Conservation (phyloP, 208 protist species). For the Trypanosoma conorhini region DNA sequence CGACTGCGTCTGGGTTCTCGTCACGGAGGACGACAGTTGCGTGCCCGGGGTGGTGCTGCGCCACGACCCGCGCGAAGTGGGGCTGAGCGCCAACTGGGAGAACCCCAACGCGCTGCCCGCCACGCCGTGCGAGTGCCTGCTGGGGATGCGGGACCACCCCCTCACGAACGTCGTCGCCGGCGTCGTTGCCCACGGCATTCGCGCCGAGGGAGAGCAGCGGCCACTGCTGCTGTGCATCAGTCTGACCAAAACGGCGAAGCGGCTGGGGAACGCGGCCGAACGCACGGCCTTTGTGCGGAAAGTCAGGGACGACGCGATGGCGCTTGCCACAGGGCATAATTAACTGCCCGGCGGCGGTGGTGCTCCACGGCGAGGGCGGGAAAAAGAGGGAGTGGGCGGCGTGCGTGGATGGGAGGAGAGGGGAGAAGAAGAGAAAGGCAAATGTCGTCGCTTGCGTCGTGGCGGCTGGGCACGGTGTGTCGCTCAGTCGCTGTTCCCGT, state of each 20-base stretch:
- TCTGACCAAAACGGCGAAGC: conserved; percentile 47
- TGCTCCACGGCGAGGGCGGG: too few relatives aligned
- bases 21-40: conserved; percentile 70
- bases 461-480: too few relatives aligned
- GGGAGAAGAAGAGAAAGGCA: too few relatives aligned
- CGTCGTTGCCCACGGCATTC: conserved; percentile 51
- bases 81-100: conserved; percentile 8
- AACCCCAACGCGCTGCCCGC: conserved; percentile 30
- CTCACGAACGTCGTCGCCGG: conserved; percentile 73
- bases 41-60: conserved; percentile 72
- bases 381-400: not conserved
- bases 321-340: conserved; percentile 22
- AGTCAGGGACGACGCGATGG: conserved; percentile 38
- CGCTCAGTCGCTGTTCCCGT: too few relatives aligned
- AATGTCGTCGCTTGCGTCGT: too few relatives aligned
- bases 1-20: conserved; percentile 64
- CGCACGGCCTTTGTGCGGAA: conserved; percentile 48
- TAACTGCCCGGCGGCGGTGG: not conserved
- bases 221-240: conserved; percentile 72
- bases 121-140: conserved; percentile 52
- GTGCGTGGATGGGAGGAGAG: not conserved
- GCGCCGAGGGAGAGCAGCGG: conserved; percentile 40
- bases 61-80: conserved; percentile 36
- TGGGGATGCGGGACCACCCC: conserved; percentile 78
- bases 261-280: conserved; percentile 28